Percentiles rank a stretch among this genome's conserved stretches.
Conservation (phyloP, 108 stramenopile genomes). For the Ochromonas danica region DNA sequence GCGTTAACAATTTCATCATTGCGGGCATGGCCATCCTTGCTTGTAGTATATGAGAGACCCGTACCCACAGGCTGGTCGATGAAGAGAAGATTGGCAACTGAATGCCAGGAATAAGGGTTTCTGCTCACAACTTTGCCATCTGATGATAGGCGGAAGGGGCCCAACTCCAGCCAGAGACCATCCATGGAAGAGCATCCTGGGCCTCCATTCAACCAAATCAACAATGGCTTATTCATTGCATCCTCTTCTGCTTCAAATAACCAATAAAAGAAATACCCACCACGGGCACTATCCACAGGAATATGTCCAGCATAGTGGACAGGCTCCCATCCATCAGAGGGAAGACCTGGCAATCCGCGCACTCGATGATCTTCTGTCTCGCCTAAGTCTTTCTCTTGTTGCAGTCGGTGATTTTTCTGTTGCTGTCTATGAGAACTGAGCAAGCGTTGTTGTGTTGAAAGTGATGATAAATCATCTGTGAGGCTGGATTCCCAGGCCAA, state of each 20-base stretch:
- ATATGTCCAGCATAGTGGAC: conserved; percentile 49
- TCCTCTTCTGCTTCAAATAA: conserved; percentile 70
- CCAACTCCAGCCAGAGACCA: conserved; percentile 92
- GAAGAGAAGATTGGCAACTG: conserved; percentile 71
- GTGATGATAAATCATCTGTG: too few relatives aligned
- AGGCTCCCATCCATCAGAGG: conserved; percentile 21
- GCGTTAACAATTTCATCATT: conserved; percentile 77
- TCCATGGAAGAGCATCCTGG: conserved; percentile 92
- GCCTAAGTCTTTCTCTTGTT: too few relatives aligned
- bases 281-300: conserved; percentile 38
- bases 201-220: conserved; percentile 74
- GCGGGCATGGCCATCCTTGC: conserved; percentile 64
- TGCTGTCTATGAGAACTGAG: too few relatives aligned
- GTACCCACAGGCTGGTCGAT: conserved; percentile 67
- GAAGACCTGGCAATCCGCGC: conserved; percentile 45
- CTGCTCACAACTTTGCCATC: conserved; percentile 58
- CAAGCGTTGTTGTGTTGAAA: too few relatives aligned
- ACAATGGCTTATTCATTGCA: conserved; percentile 63
- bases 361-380: conserved; percentile 53
- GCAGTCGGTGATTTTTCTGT: too few relatives aligned
- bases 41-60: conserved; percentile 68
- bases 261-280: conserved; percentile 91
- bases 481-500: too few relatives aligned
- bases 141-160: conserved; percentile 70
- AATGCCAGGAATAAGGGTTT: conserved; percentile 75